Conservation (phyloP, 305 asterid genomes). For the Fraxinus velutina region DNA sequence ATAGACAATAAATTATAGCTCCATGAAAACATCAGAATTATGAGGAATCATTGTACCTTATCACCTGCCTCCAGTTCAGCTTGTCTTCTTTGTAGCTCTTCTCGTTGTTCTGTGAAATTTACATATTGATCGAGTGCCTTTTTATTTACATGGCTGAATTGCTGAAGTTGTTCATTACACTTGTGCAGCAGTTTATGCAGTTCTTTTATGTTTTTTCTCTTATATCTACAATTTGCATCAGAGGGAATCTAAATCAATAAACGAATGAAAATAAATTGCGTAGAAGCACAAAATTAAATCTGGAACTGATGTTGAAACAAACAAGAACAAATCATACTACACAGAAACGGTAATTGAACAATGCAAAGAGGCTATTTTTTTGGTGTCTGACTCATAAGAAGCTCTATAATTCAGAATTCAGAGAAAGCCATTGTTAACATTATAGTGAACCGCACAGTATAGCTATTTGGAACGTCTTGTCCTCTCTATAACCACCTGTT, state of each 20-base stretch:
- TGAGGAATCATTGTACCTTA: conserved; percentile 52
- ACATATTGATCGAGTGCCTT: conserved; percentile 98
- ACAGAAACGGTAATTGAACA: background rate
- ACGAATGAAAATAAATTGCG: background rate
- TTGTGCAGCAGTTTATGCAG: conserved; percentile 77
- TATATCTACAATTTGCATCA: conserved; percentile 52
- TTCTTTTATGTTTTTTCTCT: conserved; percentile 71
- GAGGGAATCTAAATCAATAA: conserved; percentile 19
- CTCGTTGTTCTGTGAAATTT: conserved; percentile 93
- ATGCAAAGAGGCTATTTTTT: background rate
- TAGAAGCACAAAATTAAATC: background rate
- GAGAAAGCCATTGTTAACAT: background rate
- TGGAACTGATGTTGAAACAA: background rate
- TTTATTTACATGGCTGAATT: conserved; percentile 97
- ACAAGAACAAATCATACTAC: background rate
- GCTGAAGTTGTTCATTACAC: conserved; percentile 87
- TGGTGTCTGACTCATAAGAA: background rate
- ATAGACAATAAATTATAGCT: conserved; percentile 4
- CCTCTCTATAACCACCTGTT: conserved; percentile 4
- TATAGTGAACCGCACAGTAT: background rate
- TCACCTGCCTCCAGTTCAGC: conserved; percentile 96
- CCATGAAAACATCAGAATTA: conserved; percentile 19
- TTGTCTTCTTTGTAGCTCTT: conserved; percentile 89
- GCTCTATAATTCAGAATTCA: conserved; percentile 5
- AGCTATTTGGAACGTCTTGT: background rate